These are phyloP conservation scores for Plasmopara halstedii DNA, from an alignment of 352 stramenopile genomes.

Conservation along the genomic window DNA sequence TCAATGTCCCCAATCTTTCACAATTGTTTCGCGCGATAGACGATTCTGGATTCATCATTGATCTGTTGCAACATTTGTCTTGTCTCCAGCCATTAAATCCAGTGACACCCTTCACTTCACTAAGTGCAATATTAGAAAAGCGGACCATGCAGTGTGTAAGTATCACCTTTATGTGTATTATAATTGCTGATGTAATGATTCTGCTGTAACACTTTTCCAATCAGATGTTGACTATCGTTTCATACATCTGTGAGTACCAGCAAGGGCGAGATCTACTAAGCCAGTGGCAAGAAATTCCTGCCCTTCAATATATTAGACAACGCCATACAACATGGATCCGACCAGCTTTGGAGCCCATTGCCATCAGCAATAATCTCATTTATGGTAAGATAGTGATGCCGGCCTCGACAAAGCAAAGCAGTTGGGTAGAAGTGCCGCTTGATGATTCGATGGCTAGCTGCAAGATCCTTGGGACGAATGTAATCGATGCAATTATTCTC, in stretches of 20 bases:
- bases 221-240: constrained; percentile 24
- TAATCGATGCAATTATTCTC: constrained; percentile 20
- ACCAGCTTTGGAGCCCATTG: constrained; percentile 4
- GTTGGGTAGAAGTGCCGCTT: background rate
- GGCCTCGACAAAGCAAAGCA: constrained; percentile 6
- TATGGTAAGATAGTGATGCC: constrained; percentile 9
- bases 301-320: constrained; percentile 19
- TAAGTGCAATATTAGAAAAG: constrained; percentile 12
- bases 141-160: constrained; percentile 25
- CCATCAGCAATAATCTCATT: constrained; percentile 29
- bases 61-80: constrained; percentile 37
- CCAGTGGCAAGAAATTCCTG: constrained; percentile 17
- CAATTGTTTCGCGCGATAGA: constrained; percentile 33
- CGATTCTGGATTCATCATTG: constrained; percentile 27
- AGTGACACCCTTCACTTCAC: background rate
- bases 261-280: constrained; percentile 20
- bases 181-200: background rate
- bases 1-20: constrained; percentile 22
- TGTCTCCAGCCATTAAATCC: constrained; percentile 24
- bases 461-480: constrained; percentile 11
- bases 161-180: background rate
- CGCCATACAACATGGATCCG: constrained; percentile 14
- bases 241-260: constrained; percentile 24
- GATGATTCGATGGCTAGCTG: constrained; percentile 8
- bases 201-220: background rate